Conservation (phyloP, 1,284 basidiomycete species). For the Puccinia hordei region DNA sequence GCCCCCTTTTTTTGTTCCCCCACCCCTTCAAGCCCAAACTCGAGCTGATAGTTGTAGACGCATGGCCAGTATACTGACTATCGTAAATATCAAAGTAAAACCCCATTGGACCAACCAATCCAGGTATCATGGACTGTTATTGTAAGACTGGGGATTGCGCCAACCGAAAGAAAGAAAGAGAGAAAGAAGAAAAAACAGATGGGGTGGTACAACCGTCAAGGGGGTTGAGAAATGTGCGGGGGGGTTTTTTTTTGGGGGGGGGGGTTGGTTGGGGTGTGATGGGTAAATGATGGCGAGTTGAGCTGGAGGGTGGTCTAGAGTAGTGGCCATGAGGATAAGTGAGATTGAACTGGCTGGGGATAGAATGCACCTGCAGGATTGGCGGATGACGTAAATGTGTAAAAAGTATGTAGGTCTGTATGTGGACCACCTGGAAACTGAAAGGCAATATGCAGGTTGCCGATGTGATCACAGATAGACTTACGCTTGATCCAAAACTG, state of each 20-base stretch:
- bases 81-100: neutral
- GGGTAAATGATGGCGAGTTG: conserved; percentile 5
- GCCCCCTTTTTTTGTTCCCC: too few relatives aligned
- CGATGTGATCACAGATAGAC: neutral
- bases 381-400: neutral
- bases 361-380: neutral
- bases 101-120: neutral
- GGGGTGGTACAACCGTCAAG: neutral
- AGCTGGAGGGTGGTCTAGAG: neutral
- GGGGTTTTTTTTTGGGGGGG: conserved; percentile 1
- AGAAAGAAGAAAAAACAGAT: neutral
- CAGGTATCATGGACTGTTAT: neutral
- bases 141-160: neutral
- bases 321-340: neutral
- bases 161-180: too few relatives aligned
- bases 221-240: conserved; percentile 8
- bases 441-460: conserved; percentile 4
- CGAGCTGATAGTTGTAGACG: neutral
- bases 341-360: too few relatives aligned
- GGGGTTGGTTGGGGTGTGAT: conserved; percentile 8
- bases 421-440: neutral
- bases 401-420: too few relatives aligned
- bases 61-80: neutral
- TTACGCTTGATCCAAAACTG: neutral
- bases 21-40: too few relatives aligned